Conservation (phyloP, 331 rosid species). For the Acacia pycnantha region DNA sequence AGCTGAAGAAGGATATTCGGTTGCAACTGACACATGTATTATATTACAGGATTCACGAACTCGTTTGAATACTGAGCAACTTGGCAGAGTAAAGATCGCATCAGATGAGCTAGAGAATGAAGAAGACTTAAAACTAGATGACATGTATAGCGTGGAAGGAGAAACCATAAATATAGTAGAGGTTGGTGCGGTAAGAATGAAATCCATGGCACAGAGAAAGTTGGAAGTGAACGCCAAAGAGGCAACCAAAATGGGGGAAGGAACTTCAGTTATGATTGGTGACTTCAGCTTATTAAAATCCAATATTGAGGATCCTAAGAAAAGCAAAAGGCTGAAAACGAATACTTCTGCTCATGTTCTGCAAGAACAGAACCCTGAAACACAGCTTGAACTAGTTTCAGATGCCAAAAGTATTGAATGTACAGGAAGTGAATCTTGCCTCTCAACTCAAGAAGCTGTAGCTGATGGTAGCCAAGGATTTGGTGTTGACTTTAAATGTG, state of each 20-base stretch:
- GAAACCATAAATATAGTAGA: constrained; percentile 6
- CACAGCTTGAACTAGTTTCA: background rate
- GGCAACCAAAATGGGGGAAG: constrained; percentile 13
- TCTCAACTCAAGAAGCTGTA: constrained; percentile 14
- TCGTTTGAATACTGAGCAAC: constrained; percentile 18
- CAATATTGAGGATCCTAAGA: constrained; percentile 2
- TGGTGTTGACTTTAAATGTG: background rate
- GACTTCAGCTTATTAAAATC: constrained; percentile 7
- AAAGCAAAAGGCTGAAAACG: background rate
- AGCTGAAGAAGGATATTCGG: constrained; percentile 12
- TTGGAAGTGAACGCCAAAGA: constrained; percentile 5
- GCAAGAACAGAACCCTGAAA: constrained; percentile 18
- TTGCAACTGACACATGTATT: constrained; percentile 8
- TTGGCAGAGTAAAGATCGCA: constrained; percentile 21
- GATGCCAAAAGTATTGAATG: constrained; percentile 30
- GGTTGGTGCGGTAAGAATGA: background rate
- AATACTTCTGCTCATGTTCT: background rate
- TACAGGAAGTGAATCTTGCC: constrained; percentile 23
- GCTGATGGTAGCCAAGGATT: constrained; percentile 20
- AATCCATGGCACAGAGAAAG: constrained; percentile 5
- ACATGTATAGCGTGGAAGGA: constrained; percentile 16
- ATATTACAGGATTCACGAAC: constrained; percentile 5
- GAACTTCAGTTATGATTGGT: constrained; percentile 15
- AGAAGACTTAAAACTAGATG: background rate
- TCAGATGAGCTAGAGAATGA: constrained; percentile 17